Percentiles rank a stretch among this genome's conserved stretches.
Evolutionary conservation across 2,329 filamentous ascomycete genomes (phyloP).

Genomic region (Scytalidium sp.): DNA sequence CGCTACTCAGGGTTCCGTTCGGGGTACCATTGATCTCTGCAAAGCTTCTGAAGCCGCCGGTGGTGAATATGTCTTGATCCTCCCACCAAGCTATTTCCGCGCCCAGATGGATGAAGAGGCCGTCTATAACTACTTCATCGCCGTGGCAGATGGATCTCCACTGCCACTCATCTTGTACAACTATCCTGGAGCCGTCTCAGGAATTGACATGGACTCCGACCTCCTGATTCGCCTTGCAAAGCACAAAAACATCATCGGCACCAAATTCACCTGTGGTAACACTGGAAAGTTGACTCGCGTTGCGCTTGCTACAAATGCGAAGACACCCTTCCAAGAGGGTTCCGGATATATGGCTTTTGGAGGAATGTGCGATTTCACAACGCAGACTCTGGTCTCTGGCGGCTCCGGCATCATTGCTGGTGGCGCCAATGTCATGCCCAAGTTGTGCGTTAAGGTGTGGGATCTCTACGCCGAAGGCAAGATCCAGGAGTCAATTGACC

Average conservation of each 20-base stretch:
- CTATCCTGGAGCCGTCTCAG: conserved; percentile 83
- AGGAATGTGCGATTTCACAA: conserved; percentile 83
- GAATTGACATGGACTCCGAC: conserved; percentile 88
- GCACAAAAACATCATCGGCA: conserved; percentile 82
- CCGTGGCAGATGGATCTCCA: conserved; percentile 71
- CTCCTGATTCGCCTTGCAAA: conserved; percentile 74
- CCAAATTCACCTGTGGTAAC: conserved; percentile 90
- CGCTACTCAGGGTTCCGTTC: conserved; percentile 77
- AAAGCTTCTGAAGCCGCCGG: conserved; percentile 65
- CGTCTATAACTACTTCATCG: conserved; percentile 62
- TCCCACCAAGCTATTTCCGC: conserved; percentile 83
- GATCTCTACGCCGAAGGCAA: conserved; percentile 71
- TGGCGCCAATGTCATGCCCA: conserved; percentile 81
- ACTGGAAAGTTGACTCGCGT: conserved; percentile 87
- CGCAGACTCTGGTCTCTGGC: conserved; percentile 75
- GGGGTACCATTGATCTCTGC: conserved; percentile 74
- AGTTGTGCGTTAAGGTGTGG: conserved; percentile 76
- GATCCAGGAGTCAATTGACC: conserved; percentile 67
- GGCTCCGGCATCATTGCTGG: conserved; percentile 84
- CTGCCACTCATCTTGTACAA: conserved; percentile 86
- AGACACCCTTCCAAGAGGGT: conserved; percentile 57
- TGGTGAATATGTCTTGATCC: conserved; percentile 75
- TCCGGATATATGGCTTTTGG: conserved; percentile 82
- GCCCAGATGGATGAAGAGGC: conserved; percentile 69
- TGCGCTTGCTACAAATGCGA: conserved; percentile 67